Base-by-base conservation (phyloP, 2,329 filamentous ascomycete species). In the Myriangium duriaei region DNA sequence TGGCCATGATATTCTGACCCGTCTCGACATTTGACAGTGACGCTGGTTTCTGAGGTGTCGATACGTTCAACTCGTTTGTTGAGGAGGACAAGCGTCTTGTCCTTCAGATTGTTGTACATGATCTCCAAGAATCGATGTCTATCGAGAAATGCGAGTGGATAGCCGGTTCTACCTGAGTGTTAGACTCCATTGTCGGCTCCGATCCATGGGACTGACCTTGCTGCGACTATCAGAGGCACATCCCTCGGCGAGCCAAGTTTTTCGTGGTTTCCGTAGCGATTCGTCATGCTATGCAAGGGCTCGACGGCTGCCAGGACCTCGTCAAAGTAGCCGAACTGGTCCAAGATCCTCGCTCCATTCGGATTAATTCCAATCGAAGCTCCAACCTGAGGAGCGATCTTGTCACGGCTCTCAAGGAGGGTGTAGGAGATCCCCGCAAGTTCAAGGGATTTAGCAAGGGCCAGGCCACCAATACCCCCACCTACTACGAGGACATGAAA, bases 401-500 rank as follows among this genome's bases (percentile, higher is more conserved):
- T 49, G 0, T 42, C 16, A 31, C 63, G 51, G 0, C 53, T 50
- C 42, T 74, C 69, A 0, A 74, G 56, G 0, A 74, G 40, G 2
- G 69, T 41, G 46, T 64, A 72, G 43, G 71, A 61, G 39, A 74
- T 63, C 16, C 49, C 51, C 19, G 61, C 51, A 30, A 51, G 49
- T 37, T 71, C 59, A 2, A 74, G 59, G 43, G 61, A 59, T 30
- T 62, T 58, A 3, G 67, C 65, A 5, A 70, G 49, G 0, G 61
- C 55, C 1, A 71, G 49, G 5, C 70, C 70, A 2, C 62, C 56
- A 12, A 72, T 51, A 32, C 63, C 59, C 5, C 65, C 69, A 12
- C 69, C 68, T 1, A 57, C 63, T 26, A 72, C 69, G 37, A 71
- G 50, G 15, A 69, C 57, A 35, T 54, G 56, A 48, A 59, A 58